Evolutionary conservation across 768 basidiomycete genomes (phyloP).

Genomic region (Coprinopsis strossmayeri): DNA sequence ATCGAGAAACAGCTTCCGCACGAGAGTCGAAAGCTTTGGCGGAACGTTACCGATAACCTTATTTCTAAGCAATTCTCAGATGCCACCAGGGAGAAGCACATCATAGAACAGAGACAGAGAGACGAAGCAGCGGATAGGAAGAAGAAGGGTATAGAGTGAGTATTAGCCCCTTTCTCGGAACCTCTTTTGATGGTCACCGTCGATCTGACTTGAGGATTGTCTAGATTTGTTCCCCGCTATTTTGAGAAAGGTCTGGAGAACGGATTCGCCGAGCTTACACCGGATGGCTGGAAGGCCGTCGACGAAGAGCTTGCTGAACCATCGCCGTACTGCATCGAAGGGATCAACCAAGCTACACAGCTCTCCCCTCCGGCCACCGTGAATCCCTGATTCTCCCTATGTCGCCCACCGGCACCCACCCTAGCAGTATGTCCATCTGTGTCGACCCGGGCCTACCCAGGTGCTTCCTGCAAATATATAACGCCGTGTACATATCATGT

Average conservation of each 20-base stretch:
- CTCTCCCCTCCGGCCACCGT: neutral
- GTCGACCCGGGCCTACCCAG: too few relatives aligned
- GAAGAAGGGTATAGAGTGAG: constrained; percentile 71
- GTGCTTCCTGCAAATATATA: too few relatives aligned
- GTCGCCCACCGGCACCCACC: too few relatives aligned
- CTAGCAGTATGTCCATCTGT: too few relatives aligned
- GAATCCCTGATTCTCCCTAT: neutral
- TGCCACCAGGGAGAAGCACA: constrained; percentile 87
- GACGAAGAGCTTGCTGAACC: constrained; percentile 61
- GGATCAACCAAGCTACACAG: constrained; percentile 8
- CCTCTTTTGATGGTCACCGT: too few relatives aligned
- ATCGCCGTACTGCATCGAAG: constrained; percentile 24
- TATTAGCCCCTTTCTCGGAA: constrained; percentile 22
- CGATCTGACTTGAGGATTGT: too few relatives aligned
- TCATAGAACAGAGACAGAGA: constrained; percentile 90
- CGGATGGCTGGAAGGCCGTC: constrained; percentile 62
- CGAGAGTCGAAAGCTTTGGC: constrained; percentile 90
- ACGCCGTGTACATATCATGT: too few relatives aligned
- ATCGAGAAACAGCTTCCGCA: constrained; percentile 68
- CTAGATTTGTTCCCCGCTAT: constrained; percentile 66
- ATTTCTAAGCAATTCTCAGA: constrained; percentile 83
- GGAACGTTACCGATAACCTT: constrained; percentile 67
- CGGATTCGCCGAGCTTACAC: constrained; percentile 65
- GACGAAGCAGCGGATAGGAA: constrained; percentile 86
- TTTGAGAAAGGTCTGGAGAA: constrained; percentile 65